Percentiles rank a stretch among this genome's conserved stretches.
Evolutionary conservation across 805 yeast genomes (phyloP).

Genomic region (Grigorovia yakushimaensis): DNA sequence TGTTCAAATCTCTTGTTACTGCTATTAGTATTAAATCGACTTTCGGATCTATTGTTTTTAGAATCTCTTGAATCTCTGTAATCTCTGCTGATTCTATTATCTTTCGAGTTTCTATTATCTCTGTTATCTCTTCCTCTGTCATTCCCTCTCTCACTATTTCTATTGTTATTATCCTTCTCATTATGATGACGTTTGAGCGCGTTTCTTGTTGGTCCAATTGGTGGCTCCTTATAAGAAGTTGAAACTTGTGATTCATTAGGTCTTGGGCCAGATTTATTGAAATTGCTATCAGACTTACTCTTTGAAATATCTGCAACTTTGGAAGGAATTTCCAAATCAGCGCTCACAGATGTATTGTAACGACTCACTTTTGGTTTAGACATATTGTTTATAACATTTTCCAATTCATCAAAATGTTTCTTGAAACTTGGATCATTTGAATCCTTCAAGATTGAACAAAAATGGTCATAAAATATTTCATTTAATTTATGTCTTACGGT

Average conservation of each 20-base stretch:
- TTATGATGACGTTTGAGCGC: background rate
- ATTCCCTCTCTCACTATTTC: background rate
- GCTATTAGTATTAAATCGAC: background rate
- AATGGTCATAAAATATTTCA: background rate
- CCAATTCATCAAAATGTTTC: background rate
- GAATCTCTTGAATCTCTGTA: background rate
- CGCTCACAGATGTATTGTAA: background rate
- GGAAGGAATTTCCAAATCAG: background rate
- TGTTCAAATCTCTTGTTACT: background rate
- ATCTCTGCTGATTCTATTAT: background rate
- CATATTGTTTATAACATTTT: background rate
- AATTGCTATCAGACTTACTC: background rate
- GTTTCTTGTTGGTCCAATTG: background rate
- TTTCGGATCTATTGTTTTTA: background rate
- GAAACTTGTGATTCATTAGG: background rate
- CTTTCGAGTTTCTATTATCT: conserved; percentile 6
- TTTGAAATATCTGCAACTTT: background rate
- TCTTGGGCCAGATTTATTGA: background rate
- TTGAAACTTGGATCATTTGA: conserved; percentile 2
- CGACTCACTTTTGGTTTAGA: background rate
- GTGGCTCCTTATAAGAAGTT: background rate
- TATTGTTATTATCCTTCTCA: background rate
- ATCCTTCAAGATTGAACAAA: conserved; percentile 1
- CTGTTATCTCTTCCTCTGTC: conserved; percentile 4
- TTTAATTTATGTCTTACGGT: background rate